Base-by-base conservation (phyloP, 208 protist species). In the Zelonia costaricensis region DNA sequence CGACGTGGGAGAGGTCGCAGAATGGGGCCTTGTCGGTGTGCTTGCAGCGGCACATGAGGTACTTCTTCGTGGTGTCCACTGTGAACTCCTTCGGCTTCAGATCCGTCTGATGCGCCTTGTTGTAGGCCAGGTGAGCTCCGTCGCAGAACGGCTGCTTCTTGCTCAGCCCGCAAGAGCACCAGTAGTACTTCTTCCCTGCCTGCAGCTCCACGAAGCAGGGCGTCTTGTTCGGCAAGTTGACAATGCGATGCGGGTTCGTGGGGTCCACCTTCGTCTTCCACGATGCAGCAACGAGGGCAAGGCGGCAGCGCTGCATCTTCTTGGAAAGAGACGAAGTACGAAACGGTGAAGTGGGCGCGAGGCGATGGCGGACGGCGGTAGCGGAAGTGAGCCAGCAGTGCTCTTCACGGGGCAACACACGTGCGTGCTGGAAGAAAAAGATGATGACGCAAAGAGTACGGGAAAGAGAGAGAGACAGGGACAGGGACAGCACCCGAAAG, bases 131-230 rank as follows among this genome's bases (percentile, higher is more conserved):
- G 57, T 94, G 88, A 4, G 71, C 20, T 13, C 78, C 81, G 47
- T 94, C 88, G 69, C 88, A 94, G 60, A 87, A 94, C 4, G 88
- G 88, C 73, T 94, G 88, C 36, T 75, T 89, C 44, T 84, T 77
- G 67, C 82, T 91, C 40, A 85, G 47, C 36, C 88, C 88, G 53
- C 88, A 94, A 9, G 69, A 57, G 56, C 88, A 94, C 88, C 88
- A 94, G 69, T 83, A 89, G 62, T 94, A 94, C 59, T 78, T 86
- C 67, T 82, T 88, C 9, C 73, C 82, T 12, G 67, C 61, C 68
- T 92, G 70, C 28, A 92, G 53, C 38, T 66, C 27, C 36, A 69
- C 45, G 43, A 75, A 56, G 55, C 80, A 85, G 10, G 84, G 84
- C 4, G 45, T 74, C 25, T 80, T 82, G 56, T 86, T 72, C 0